Evolutionary conservation across 306 rosid genomes (phyloP).

Genomic region (Gastrolobium bilobum): DNA sequence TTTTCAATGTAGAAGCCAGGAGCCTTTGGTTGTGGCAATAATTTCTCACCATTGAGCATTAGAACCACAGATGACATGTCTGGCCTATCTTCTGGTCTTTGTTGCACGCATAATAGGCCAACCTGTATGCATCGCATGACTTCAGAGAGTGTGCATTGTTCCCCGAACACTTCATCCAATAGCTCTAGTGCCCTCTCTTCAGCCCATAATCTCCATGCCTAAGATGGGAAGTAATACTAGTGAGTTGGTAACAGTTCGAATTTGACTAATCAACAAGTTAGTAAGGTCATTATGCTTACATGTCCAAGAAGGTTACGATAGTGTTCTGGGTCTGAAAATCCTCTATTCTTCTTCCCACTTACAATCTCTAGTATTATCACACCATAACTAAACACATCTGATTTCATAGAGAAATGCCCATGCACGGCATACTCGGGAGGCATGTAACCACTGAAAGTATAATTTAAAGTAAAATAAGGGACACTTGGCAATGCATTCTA

Average conservation of each 20-base stretch:
- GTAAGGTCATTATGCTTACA: not conserved
- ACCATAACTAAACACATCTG: constrained; percentile 41
- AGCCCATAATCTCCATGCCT: constrained; percentile 43
- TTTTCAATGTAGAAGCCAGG: constrained; percentile 28
- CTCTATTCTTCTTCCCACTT: constrained; percentile 12
- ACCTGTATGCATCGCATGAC: constrained; percentile 34
- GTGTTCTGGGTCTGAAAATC: constrained; percentile 4
- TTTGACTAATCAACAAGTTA: not conserved
- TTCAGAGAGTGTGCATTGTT: not conserved
- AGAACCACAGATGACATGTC: constrained; percentile 31
- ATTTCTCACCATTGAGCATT: constrained; percentile 34
- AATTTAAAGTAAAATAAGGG: not conserved
- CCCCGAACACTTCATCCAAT: not conserved
- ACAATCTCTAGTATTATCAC: constrained; percentile 31
- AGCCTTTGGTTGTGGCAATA: constrained; percentile 12
- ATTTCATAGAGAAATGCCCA: constrained; percentile 24
- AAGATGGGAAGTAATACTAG: not conserved
- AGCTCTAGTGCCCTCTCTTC: not conserved
- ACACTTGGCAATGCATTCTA: not conserved
- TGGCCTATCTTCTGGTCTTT: constrained; percentile 36
- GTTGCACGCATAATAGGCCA: constrained; percentile 36
- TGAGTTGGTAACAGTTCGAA: not conserved
- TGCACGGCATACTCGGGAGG: constrained; percentile 29
- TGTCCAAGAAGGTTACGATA: constrained; percentile 39
- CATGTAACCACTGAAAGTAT: constrained; percentile 37